These are phyloP conservation scores for Erodium moschatum DNA, from an alignment of 441 rosid species.

Conservation along the genomic window DNA sequence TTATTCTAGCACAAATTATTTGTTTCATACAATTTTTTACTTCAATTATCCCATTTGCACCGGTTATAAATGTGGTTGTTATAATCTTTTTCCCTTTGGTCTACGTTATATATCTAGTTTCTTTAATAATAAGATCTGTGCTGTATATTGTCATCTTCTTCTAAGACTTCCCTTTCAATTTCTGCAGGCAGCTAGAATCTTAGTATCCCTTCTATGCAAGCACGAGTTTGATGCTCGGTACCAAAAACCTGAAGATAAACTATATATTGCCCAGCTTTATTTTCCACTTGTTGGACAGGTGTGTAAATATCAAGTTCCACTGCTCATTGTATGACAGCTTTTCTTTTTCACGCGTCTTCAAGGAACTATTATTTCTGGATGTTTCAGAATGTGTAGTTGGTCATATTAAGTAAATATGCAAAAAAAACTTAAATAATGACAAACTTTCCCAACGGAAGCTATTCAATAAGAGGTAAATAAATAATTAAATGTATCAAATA, in stretches of 20 bases:
- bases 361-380: neutral
- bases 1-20: conserved; percentile 21
- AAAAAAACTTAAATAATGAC: neutral
- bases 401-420: neutral
- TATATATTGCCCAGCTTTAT: conserved; percentile 89
- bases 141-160: conserved; percentile 8
- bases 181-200: conserved; percentile 84
- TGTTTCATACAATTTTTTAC: no score
- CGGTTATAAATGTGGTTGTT: neutral
- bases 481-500: neutral
- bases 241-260: conserved; percentile 98
- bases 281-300: conserved; percentile 95
- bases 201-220: conserved; percentile 90
- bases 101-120: neutral
- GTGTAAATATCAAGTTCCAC: conserved; percentile 19
- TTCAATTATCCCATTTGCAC: neutral
- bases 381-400: neutral
- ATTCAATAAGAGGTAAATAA: neutral
- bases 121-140: conserved; percentile 10
- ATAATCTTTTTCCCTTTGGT: conserved; percentile 1
- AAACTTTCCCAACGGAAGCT: conserved; percentile 1
- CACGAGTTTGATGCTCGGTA: conserved; percentile 97
- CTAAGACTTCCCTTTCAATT: conserved; percentile 19
- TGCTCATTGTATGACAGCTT: conserved; percentile 8
- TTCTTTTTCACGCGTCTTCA: neutral